Evolutionary conservation across 495 filamentous ascomycete species (phyloP), one percentile per base, ranked within the genome.

Genomic region (Penicillium pancosmium): DNA sequence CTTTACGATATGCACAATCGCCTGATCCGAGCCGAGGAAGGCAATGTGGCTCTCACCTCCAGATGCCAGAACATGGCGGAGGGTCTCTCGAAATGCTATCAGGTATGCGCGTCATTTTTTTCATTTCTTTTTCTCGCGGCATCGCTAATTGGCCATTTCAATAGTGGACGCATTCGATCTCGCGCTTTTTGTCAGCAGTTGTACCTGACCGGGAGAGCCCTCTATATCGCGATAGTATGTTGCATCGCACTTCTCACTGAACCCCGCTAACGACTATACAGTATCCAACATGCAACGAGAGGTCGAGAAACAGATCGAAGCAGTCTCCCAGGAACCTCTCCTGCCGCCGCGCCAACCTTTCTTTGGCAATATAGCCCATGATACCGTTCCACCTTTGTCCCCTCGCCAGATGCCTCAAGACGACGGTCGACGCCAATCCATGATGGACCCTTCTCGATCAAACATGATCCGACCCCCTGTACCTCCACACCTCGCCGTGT

Each of bases 401-500:
- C 94, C 94, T 27, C 90, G 92, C 36, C 94, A 97, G 76, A 72
- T 92, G 44, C 86, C 93, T 23, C 87, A 92, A 69, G 91, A 97
- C 56, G 92, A 97, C 64, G 81, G 85, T 50, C 89, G 91, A 41
- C 86, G 94, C 47, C 80, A 78, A 36, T 88, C 82, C 36, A 69
- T 78, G 27, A 31, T 31, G 27, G 27, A 31, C 27, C 27, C 27
- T 9, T 31, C 27, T 31, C 27, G 27, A 31, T 31, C 27, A 31
- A 31, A 31, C 27, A 31, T 31, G 71, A 77, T 80, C 31, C 85
- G 90, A 51, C 87, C 91, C n/a, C 87, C 91, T 23, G 83, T 92
- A 12, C 88, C 91, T 31, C 85, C 91, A 33, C 89, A 89, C 67
- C 78, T 94, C 41, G 86, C 90, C 31, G 86, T 87, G 38, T 91